Base-by-base conservation (phyloP, 1,284 basidiomycete genomes). In the Veloboletus limbatus region DNA sequence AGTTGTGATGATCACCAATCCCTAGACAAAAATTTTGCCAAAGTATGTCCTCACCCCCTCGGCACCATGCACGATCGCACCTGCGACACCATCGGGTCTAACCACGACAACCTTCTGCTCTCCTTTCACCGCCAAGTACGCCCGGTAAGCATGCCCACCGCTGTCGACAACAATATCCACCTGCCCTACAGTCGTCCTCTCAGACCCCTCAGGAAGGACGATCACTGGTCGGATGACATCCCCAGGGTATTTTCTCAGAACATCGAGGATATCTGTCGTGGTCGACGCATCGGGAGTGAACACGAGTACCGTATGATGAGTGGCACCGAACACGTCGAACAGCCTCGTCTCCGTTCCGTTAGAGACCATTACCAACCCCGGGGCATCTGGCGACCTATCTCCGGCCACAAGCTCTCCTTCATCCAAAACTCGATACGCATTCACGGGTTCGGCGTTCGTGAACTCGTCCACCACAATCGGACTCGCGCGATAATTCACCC, bases 51-150 rank as follows among this genome's bases (percentile, higher is more conserved):
- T 3, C 32, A 35, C 14, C 8, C 39, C 31, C 17, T 60, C 57
- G 2, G 40, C 49, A 1, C 60, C 62, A 0, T 38, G 51, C 16
- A 68, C 59, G 4, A 71, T 53, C 0, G 62, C 71, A 11, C 71
- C 72, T 6, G 67, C 52, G 1, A 67, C 60, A 4, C 68, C 68
- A 47, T 73, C 71, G 0, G 72, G 72, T 8, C 71, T 57, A 3
- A 73, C 60, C 6, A 65, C 53, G 2, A 58, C 56, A 7, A 58
- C 45, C 27, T 40, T 54, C 7, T 9, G 48, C 28, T 53, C 48
- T n/a, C 52, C 57, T 4, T 41, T 33, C 18, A 18, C 45, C 3
- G 37, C 46, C 26, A 62, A 18, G 37, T 64, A 62, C 6, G 32
- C 61, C 3, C 38, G 37, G 24, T 62, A 56, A 13, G 54, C 59